phyloP scores from a whole-genome alignment of 345 rosid genomes.

The Dipteronia sinensis region DNA sequence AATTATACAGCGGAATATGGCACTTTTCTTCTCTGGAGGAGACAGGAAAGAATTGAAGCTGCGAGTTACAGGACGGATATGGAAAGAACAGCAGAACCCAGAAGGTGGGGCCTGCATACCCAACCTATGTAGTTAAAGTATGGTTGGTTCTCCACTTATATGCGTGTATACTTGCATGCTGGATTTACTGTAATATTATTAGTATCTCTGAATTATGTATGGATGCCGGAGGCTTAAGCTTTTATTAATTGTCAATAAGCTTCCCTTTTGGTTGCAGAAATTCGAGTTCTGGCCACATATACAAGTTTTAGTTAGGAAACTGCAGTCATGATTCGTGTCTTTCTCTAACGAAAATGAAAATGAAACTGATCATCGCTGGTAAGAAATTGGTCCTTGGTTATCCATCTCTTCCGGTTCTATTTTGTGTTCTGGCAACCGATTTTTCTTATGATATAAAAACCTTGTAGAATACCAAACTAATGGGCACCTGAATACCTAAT shows the following conservation, averaged over 20 bases:
- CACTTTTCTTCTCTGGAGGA: conserved; percentile 94
- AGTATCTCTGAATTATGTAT: conserved; percentile 25
- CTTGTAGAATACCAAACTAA: too few species aligned
- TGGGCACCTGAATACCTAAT: too few species aligned
- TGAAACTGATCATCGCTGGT: not conserved
- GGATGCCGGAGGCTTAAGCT: conserved; percentile 27
- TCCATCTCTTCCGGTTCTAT: not conserved
- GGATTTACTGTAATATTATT: conserved; percentile 22
- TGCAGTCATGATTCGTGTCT: conserved; percentile 7
- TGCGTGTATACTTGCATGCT: not conserved
- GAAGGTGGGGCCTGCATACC: conserved; percentile 90
- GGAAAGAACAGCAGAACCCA: conserved; percentile 92
- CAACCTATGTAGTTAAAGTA: conserved; percentile 65
- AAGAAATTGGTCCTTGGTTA: not conserved
- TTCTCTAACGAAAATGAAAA: not conserved
- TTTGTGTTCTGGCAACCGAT: not conserved
- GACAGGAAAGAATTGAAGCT: conserved; percentile 93
- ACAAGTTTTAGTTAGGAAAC: not conserved
- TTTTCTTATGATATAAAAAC: too few species aligned
- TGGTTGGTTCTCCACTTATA: not conserved
- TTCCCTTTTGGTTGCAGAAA: conserved; percentile 13
- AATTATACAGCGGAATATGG: conserved; percentile 88
- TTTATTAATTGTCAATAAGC: conserved; percentile 27
- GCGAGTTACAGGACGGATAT: conserved; percentile 86
- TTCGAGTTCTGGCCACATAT: not conserved